Base-by-base conservation (phyloP, 495 filamentous ascomycete species). In the Amphirosellinia nigrospora region DNA sequence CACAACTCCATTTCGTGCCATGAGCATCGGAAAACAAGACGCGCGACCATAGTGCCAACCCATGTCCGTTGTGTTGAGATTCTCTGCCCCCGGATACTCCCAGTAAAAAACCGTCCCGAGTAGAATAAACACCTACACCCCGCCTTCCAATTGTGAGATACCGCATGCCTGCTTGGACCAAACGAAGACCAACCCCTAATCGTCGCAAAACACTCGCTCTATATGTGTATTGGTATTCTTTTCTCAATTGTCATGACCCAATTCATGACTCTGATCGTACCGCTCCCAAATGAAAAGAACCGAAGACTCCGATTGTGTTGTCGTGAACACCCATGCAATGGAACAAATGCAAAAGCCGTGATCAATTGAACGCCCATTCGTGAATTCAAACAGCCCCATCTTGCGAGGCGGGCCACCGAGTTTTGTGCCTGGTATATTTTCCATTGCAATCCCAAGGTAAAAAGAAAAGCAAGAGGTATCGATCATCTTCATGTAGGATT, bases 251-350 rank as follows among this genome's bases (percentile, higher is more conserved):
- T 78, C 76, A 78, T 78, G 71, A 78, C 61, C 76, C 76, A 69
- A 41, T 61, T 78, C 74, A 78, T 75, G 76, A 78, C 74, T 73
- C 74, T 74, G 55, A 74, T 78, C 76, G 74, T 78, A 61, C 76
- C 76, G 76, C 76, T 78, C 76, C 76, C 74, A 74, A 72, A 74
- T 76, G 73, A 64, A 64, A 69, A 63, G 68, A 76, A 75, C 74
- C 71, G 72, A 74, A 67, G 72, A 78, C 76, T 78, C 76, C 76
- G 74, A 64, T 74, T 78, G 72, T 78, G 76, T 78, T 73, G 72
- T 76, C 72, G 71, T 75, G 77, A 78, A 78, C 77, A 78, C 77
- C 74, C 68, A 78, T 78, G 77, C 77, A 78, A 77, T 78, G 63
- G 71, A 77, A 69, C 65, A 77, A 78, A 78, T 78, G 77, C 75